phyloP scores from a whole-genome alignment of 1,284 basidiomycete genomes.

The Boletus sp. region DNA sequence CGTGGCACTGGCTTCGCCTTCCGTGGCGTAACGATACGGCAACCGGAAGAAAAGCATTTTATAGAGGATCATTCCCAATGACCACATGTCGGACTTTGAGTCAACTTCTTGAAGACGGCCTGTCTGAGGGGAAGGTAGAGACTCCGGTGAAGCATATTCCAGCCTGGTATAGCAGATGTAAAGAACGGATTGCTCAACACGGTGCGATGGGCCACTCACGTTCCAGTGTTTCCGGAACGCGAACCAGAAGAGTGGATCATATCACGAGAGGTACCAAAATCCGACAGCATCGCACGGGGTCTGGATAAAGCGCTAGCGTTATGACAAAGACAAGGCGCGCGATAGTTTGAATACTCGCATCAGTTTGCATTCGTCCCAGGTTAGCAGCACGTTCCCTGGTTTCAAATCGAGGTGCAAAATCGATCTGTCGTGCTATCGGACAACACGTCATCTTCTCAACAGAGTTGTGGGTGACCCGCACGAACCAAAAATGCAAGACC shows the following conservation, averaged over 20 bases:
- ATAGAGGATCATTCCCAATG: constrained; percentile 87
- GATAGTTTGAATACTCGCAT: constrained; percentile 46
- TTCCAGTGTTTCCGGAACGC: constrained; percentile 89
- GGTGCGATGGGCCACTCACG: constrained; percentile 52
- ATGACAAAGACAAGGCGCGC: constrained; percentile 3
- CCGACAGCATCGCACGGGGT: constrained; percentile 84
- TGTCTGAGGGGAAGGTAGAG: constrained; percentile 64
- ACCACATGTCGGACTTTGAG: constrained; percentile 89
- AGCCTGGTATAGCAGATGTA: constrained; percentile 42
- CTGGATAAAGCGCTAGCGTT: constrained; percentile 34
- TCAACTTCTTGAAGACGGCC: constrained; percentile 72
- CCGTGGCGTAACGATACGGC: constrained; percentile 69
- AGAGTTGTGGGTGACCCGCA: constrained; percentile 9
- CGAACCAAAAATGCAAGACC: constrained; percentile 79
- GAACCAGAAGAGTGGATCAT: constrained; percentile 67
- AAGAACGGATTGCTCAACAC: neutral
- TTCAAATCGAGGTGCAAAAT: constrained; percentile 91
- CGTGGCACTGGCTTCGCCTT: constrained; percentile 43
- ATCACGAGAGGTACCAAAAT: constrained; percentile 92
- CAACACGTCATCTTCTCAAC: constrained; percentile 7
- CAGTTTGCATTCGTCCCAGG: constrained; percentile 85
- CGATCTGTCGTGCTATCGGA: constrained; percentile 69
- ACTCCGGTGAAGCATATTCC: constrained; percentile 84
- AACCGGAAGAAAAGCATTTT: constrained; percentile 85
- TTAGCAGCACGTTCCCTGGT: constrained; percentile 88